Percentiles rank a stretch among this genome's conserved stretches.
Evolutionary conservation across 352 stramenopile species (phyloP).

Genomic region (Phytopythium kandeliae): DNA sequence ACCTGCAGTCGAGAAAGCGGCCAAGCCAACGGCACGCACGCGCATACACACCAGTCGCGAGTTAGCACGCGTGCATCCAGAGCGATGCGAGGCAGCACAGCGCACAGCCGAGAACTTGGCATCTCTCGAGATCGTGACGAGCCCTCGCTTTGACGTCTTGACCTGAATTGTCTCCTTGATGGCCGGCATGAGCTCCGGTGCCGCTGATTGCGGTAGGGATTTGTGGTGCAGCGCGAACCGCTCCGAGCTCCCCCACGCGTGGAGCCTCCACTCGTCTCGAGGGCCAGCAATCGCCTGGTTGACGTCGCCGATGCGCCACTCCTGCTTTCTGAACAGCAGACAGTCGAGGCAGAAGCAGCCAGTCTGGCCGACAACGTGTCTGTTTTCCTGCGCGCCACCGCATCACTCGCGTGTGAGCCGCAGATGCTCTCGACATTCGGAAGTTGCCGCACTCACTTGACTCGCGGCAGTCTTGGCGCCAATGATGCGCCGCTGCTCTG

Average conservation of each 20-base stretch:
- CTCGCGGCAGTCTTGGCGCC: slow-evolving; percentile 2
- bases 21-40: neutral
- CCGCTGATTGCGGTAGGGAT: slow-evolving; percentile 1
- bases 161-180: slow-evolving; percentile 47
- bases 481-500: slow-evolving; percentile 4
- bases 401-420: neutral
- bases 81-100: neutral
- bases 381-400: slow-evolving; percentile 20
- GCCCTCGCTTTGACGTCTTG: slow-evolving; percentile 29
- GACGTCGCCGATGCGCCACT: slow-evolving; percentile 71
- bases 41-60: no score
- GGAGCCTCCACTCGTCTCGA: slow-evolving; percentile 60
- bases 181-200: slow-evolving; percentile 28
- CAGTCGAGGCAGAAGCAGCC: slow-evolving; percentile 77
- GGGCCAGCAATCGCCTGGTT: slow-evolving; percentile 59
- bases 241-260: slow-evolving; percentile 56
- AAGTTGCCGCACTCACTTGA: neutral
- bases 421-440: no score
- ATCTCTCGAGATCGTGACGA: slow-evolving; percentile 44
- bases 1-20: slow-evolving; percentile 20
- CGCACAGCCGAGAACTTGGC: slow-evolving; percentile 61
- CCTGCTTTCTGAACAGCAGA: slow-evolving; percentile 60
- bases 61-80: neutral
- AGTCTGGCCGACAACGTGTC: slow-evolving; percentile 55
- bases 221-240: slow-evolving; percentile 32